A percentile compares a stretch with the other conserved stretches of the same genome.
These are phyloP conservation scores for Suillus brevipes DNA, from an alignment of 768 basidiomycete genomes.

Conservation along the genomic window DNA sequence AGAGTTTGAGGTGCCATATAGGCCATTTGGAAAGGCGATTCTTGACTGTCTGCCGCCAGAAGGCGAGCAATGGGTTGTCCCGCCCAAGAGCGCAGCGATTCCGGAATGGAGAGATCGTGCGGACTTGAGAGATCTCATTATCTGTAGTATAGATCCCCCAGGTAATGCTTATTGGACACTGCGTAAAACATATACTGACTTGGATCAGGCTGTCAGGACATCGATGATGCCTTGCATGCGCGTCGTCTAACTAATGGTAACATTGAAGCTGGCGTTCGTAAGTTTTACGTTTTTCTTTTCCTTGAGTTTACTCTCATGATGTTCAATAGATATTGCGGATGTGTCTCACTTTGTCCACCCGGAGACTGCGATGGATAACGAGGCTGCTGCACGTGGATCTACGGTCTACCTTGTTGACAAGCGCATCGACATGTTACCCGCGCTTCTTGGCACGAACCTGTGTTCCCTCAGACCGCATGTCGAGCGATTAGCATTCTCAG, in stretches of 20 bases:
- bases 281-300: slow-evolving; percentile 39
- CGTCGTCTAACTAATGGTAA: slow-evolving; percentile 85
- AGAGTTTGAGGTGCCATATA: slow-evolving; percentile 94
- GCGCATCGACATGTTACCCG: slow-evolving; percentile 97
- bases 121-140: slow-evolving; percentile 80
- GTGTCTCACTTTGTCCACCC: slow-evolving; percentile 94
- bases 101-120: slow-evolving; percentile 79
- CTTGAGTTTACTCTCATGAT: slow-evolving; percentile 2
- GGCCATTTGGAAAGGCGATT: slow-evolving; percentile 96
- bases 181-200: slow-evolving; percentile 10
- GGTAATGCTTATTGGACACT: slow-evolving; percentile 42
- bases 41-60: slow-evolving; percentile 86
- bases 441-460: slow-evolving; percentile 90
- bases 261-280: slow-evolving; percentile 96
- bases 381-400: slow-evolving; percentile 94
- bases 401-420: slow-evolving; percentile 99
- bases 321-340: slow-evolving; percentile 85
- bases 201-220: slow-evolving; percentile 86
- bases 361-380: slow-evolving; percentile 94
- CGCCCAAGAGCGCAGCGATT: slow-evolving; percentile 57
- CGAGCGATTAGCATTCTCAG: slow-evolving; percentile 92
- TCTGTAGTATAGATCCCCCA: slow-evolving; percentile 98
- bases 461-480: slow-evolving; percentile 92
- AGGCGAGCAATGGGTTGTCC: slow-evolving; percentile 92
- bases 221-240: slow-evolving; percentile 97